phyloP scores from a whole-genome alignment of 257 asterid species.

The Solanum peruvianum region DNA sequence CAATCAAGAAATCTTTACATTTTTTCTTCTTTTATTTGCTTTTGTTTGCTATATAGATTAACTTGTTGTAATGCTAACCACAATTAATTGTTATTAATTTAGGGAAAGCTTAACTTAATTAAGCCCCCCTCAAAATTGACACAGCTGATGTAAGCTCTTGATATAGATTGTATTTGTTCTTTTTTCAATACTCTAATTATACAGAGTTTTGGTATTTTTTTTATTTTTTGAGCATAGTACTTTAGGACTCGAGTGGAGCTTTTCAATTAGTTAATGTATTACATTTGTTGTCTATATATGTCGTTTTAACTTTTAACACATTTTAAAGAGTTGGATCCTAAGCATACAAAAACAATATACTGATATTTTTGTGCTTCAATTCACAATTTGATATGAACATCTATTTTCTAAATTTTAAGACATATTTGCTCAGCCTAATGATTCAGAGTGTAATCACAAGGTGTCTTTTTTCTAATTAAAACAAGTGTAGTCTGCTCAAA shows the following conservation, averaged over 20 bases:
- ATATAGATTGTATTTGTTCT: not conserved
- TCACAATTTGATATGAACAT: not conserved
- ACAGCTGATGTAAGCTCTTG: not conserved
- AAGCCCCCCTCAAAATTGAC: not conserved
- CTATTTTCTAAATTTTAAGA: not conserved
- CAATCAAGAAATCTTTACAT: not conserved
- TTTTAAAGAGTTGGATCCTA: not conserved
- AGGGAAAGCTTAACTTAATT: not conserved
- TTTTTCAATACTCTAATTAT: not conserved
- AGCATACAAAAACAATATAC: not conserved
- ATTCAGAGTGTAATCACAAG: not conserved
- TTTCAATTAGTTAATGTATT: too few relatives aligned
- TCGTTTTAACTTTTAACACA: not conserved
- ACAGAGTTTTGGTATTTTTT: not conserved
- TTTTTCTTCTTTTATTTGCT: not conserved
- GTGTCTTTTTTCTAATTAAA: not conserved
- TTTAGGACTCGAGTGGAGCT: not conserved
- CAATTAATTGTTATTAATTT: not conserved
- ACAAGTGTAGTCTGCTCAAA: not conserved
- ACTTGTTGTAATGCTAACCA: not conserved
- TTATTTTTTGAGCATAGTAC: not conserved
- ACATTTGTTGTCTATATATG: not conserved
- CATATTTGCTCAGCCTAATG: not conserved
- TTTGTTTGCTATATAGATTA: not conserved
- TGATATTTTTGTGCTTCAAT: not conserved